A percentile compares a stretch with the other conserved stretches of the same genome.
Conservation (phyloP, 139 green algal genomes). For the Penium margaritaceum region DNA sequence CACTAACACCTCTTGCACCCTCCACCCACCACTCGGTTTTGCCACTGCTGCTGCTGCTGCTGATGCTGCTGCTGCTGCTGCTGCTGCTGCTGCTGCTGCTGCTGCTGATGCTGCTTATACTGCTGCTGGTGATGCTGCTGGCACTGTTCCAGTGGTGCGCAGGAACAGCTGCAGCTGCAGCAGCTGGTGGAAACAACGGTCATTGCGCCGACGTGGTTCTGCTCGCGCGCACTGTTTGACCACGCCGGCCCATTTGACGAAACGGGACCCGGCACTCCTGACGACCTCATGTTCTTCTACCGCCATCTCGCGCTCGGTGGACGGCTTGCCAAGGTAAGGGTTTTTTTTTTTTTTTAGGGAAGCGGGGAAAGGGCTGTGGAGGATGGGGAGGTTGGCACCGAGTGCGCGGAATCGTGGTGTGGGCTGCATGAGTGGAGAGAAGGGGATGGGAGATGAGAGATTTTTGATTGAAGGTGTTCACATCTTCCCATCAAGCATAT, state of each 20-base stretch:
- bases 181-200: conserved; percentile 13
- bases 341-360: too few species aligned
- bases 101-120: too few species aligned
- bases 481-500: background rate
- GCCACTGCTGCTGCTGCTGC: too few species aligned
- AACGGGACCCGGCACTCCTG: background rate
- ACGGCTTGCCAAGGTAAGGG: background rate
- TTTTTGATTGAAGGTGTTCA: background rate
- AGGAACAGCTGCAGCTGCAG: background rate
- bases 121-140: too few species aligned
- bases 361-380: background rate
- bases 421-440: background rate
- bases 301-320: background rate
- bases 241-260: background rate
- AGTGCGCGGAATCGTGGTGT: background rate
- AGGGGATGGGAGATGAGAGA: background rate
- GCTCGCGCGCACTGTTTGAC: background rate
- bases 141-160: too few species aligned
- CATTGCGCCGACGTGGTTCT: conserved; percentile 15
- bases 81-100: too few species aligned
- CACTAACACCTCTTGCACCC: too few species aligned
- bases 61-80: too few species aligned
- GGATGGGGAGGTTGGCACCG: background rate
- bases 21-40: too few species aligned
- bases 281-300: conserved; percentile 18